Evolutionary conservation across 2,329 filamentous ascomycete species (phyloP).

Genomic region (Tympanopsis confertula): DNA sequence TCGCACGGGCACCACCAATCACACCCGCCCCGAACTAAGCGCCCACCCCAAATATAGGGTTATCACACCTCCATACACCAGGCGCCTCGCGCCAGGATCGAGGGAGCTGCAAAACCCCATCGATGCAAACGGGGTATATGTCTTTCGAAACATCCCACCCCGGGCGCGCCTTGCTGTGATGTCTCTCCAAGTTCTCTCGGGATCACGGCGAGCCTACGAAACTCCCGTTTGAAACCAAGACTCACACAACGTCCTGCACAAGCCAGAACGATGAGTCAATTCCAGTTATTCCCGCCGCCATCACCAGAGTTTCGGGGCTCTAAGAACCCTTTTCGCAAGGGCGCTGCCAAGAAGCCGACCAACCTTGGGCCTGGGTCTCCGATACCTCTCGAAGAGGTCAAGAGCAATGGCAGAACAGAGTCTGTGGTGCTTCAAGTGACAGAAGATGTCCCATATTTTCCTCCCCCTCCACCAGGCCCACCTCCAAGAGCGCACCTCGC

Average conservation of each 20-base stretch:
- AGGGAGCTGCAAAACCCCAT: not conserved
- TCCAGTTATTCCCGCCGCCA: slow-evolving; percentile 25
- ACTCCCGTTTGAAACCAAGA: not conserved
- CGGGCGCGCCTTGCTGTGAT: no score
- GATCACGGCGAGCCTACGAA: not conserved
- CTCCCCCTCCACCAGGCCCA: slow-evolving; percentile 15
- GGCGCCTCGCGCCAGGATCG: no score
- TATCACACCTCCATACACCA: no score
- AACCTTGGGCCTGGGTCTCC: not conserved
- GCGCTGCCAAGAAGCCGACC: slow-evolving; percentile 9
- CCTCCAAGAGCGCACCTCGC: slow-evolving; percentile 10
- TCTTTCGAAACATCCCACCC: no score
- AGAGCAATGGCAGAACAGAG: not conserved
- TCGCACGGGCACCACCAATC: no score
- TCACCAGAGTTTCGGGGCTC: slow-evolving; percentile 13
- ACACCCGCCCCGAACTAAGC: no score
- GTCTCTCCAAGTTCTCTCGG: not conserved
- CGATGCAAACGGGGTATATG: not conserved
- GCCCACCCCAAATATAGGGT: no score
- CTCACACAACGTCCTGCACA: not conserved
- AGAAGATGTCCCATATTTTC: slow-evolving; percentile 15
- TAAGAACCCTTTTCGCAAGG: slow-evolving; percentile 20
- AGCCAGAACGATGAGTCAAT: slow-evolving; percentile 11
- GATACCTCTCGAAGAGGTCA: not conserved
- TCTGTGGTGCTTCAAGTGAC: not conserved